Evolutionary conservation across 345 rosid genomes (phyloP).

Genomic region (Mallotus nudiflorus): DNA sequence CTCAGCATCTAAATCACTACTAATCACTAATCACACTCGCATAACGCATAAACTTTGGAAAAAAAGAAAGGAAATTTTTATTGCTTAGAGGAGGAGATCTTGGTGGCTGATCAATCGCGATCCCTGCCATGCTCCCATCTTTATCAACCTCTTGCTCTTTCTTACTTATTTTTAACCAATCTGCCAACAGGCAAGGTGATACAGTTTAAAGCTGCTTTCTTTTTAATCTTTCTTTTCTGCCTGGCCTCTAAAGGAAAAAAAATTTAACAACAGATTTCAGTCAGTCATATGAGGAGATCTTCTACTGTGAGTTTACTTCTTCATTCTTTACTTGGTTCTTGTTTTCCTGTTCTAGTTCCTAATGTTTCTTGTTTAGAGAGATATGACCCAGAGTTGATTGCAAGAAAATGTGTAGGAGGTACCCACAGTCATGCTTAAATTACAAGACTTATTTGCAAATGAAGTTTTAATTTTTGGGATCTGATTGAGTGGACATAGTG

Average conservation of each 20-base stretch:
- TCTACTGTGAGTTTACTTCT: constrained; percentile 56
- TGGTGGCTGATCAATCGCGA: constrained; percentile 23
- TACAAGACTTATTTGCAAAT: no score
- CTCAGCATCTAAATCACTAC: constrained; percentile 38
- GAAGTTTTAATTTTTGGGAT: constrained; percentile 19
- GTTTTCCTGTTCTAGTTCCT: background rate
- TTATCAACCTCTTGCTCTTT: constrained; percentile 26
- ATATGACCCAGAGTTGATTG: constrained; percentile 18
- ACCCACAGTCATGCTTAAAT: constrained; percentile 13
- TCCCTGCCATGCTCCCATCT: constrained; percentile 18
- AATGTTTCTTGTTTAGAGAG: background rate
- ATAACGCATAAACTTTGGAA: constrained; percentile 23
- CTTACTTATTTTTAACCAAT: constrained; percentile 16
- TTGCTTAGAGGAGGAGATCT: constrained; percentile 37
- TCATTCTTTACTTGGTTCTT: background rate
- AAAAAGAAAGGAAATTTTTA: background rate
- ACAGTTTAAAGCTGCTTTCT: constrained; percentile 18
- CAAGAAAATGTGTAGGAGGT: no score
- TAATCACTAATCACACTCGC: constrained; percentile 42
- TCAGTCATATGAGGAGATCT: constrained; percentile 88
- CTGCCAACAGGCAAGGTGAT: background rate
- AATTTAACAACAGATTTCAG: constrained; percentile 40
- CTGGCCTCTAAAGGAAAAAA: constrained; percentile 34
- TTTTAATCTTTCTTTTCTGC: constrained; percentile 3
- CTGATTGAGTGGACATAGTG: constrained; percentile 6